Conservation (phyloP, 352 stramenopile species). For the Saprolegnia diclina region DNA sequence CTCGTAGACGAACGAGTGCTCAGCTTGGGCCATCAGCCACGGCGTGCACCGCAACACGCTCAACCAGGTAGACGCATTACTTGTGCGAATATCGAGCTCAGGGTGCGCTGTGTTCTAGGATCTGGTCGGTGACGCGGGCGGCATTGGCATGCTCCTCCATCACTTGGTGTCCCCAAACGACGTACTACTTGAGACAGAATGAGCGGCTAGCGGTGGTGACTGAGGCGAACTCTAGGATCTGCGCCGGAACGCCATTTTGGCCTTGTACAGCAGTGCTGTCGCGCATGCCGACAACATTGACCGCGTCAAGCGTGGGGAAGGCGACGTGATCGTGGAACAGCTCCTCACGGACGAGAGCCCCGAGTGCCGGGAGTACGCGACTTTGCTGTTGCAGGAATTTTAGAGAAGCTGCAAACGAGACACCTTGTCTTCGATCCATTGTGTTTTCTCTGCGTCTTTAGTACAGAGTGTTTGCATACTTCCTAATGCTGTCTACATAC, state of each 20-base stretch:
- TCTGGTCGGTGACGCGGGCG: slow-evolving; percentile 18
- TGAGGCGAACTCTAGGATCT: slow-evolving; percentile 10
- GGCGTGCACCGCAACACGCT: slow-evolving; percentile 17
- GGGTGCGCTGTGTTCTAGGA: slow-evolving; percentile 8
- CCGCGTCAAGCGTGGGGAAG: slow-evolving; percentile 9
- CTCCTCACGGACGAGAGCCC: slow-evolving; percentile 10
- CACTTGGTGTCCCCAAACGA: slow-evolving; percentile 2
- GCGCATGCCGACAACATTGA: slow-evolving; percentile 4
- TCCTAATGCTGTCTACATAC: too few relatives aligned
- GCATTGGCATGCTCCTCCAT: slow-evolving; percentile 7
- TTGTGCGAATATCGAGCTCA: too few relatives aligned
- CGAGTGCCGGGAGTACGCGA: slow-evolving; percentile 14
- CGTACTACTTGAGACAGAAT: slow-evolving; percentile 5
- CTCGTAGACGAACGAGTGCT: slow-evolving; percentile 19
- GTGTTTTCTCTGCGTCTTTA: background rate
- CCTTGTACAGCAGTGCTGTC: slow-evolving; percentile 18
- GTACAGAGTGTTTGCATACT: too few relatives aligned
- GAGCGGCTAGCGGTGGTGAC: too few relatives aligned
- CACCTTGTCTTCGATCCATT: background rate
- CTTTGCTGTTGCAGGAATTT: slow-evolving; percentile 10
- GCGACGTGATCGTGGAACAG: slow-evolving; percentile 1
- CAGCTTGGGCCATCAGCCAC: slow-evolving; percentile 21
- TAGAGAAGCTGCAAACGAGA: background rate
- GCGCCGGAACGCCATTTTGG: slow-evolving; percentile 19
- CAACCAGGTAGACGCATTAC: background rate